Evolutionary conservation across 371 early-diverging fungal genomes (phyloP).

Genomic region (Coemansia sp.): DNA sequence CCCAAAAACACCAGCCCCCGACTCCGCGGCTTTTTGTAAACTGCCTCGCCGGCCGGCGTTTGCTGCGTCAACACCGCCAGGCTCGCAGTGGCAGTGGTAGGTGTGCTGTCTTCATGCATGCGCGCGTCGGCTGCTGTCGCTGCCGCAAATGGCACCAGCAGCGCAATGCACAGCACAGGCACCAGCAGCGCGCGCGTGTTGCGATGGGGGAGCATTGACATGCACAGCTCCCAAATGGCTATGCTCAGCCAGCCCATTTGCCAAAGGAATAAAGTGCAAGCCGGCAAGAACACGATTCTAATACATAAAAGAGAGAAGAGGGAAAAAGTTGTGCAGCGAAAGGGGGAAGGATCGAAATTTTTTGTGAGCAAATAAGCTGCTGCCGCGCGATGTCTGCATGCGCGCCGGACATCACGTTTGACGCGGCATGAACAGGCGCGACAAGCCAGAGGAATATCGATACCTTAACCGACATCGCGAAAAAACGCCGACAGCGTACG

Average conservation of each 20-base stretch:
- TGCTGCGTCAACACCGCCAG: not conserved
- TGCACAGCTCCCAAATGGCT: conserved; percentile 44
- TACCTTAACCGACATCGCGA: conserved; percentile 33
- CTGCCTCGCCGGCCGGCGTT: not conserved
- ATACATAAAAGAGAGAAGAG: not conserved
- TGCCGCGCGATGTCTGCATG: not conserved
- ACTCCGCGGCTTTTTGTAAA: not conserved
- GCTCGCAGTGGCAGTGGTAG: not conserved
- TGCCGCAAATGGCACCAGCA: conserved; percentile 20
- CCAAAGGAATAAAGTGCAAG: not conserved
- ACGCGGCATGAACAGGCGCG: not conserved
- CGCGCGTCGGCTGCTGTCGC: not conserved
- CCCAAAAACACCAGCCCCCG: conserved; percentile 18
- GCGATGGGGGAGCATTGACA: conserved; percentile 48
- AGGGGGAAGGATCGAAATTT: too few species aligned
- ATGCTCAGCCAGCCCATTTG: conserved; percentile 42
- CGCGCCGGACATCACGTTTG: not conserved
- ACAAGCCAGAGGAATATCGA: conserved; percentile 43
- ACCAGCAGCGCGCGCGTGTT: conserved; percentile 46
- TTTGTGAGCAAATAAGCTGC: not conserved
- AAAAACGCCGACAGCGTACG: conserved; percentile 35
- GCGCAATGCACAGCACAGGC: conserved; percentile 37
- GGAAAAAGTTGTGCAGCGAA: not conserved
- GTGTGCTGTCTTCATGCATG: too few species aligned
- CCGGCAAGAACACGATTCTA: too few species aligned